phyloP scores from a whole-genome alignment of 768 basidiomycete genomes.

The Naganishia vaughanmartiniae region DNA sequence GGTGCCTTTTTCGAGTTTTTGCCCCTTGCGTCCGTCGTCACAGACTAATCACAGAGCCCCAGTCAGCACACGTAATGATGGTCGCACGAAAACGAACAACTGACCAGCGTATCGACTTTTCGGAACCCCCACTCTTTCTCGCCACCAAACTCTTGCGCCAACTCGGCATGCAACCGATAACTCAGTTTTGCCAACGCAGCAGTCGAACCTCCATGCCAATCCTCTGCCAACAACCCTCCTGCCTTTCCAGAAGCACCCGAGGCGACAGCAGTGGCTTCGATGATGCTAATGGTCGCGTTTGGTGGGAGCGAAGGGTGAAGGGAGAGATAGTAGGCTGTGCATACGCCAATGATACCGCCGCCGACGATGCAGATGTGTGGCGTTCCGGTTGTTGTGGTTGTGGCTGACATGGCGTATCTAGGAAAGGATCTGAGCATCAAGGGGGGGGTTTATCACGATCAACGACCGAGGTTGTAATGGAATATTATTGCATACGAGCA shows the following conservation, averaged over 20 bases:
- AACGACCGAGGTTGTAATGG: not conserved
- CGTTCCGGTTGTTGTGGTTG: not conserved
- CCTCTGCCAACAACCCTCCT: constrained; percentile 64
- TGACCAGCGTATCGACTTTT: constrained; percentile 56
- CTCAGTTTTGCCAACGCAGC: constrained; percentile 32
- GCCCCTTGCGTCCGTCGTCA: constrained; percentile 42
- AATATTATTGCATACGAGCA: too few species aligned
- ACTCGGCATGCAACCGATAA: constrained; percentile 68
- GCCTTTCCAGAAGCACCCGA: constrained; percentile 57
- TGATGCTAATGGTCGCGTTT: constrained; percentile 58
- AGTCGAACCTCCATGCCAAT: constrained; percentile 64
- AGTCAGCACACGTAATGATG: not conserved
- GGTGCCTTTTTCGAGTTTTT: constrained; percentile 34
- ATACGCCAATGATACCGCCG: constrained; percentile 81
- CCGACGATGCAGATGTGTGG: constrained; percentile 70
- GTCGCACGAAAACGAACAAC: not conserved
- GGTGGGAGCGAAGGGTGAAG: constrained; percentile 43
- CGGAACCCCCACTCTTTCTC: constrained; percentile 78
- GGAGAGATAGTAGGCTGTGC: constrained; percentile 69
- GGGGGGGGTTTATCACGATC: not conserved
- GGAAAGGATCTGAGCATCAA: not conserved
- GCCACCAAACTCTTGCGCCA: constrained; percentile 70
- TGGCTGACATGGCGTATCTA: not conserved
- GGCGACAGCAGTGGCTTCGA: constrained; percentile 69
- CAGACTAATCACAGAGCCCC: constrained; percentile 31